Base-by-base conservation (phyloP, 768 basidiomycete species). In the Tylopilus cervinicoccineus region DNA sequence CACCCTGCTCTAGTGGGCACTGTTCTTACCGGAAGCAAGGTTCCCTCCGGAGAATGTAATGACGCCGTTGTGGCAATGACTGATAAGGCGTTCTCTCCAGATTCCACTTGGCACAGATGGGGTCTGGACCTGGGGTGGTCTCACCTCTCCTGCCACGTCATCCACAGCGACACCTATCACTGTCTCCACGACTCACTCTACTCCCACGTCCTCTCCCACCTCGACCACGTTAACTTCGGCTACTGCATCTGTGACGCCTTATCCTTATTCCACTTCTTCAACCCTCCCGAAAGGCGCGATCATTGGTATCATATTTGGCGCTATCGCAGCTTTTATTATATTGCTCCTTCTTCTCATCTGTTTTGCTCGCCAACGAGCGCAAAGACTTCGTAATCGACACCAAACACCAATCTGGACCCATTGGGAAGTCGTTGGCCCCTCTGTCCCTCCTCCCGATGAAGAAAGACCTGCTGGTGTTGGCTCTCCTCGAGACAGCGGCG, bases 111-210 rank as follows among this genome's bases (percentile, higher is more conserved):
- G 80, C 38, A 68, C 81, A 3, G 58, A 73, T 47, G 71, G 72
- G 27, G 72, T 79, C 10, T 92, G 82, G 77, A 80, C 78, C 12
- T 92, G 78, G 57, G 89, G 88, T 55, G 88, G 88, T 29, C 70
- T 79, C n/a, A 79, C 84, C 29, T 69, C 81, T 27, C 86, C 87
- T n/a, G 69, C 63, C 19, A 23, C 58, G 2, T 45, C 65, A 24
- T 51, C 66, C 33, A 53, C 59, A 7, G 47, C 68, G 40, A 61
- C 56, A 47, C 55, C 65, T 17, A 60, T 62, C 20, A 24, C 62
- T 2, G 43, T 36, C 16, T 29, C 39, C 12, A 45, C 65, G 34
- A 62, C 42, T 40, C 62, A 59, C 57, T 55, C 72, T 50, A 57
- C 68, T 12, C 40, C 65, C 17, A 60, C 68, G 10, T 51, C 68